Base-by-base conservation (phyloP, 1,284 basidiomycete species). In the Polyporus tsugae region DNA sequence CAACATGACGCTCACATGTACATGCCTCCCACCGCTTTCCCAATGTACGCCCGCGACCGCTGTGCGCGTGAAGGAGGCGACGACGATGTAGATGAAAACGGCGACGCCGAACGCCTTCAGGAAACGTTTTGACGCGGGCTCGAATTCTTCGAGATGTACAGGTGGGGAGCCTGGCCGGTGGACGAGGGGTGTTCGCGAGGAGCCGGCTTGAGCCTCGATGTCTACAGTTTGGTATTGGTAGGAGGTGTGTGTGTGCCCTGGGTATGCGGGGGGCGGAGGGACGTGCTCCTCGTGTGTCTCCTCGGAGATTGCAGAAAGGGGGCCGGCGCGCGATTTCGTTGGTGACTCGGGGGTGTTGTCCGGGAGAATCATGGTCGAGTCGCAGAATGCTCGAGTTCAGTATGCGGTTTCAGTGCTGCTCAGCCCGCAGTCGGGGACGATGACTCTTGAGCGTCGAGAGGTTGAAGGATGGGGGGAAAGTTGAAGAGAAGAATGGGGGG, bases 71-170 rank as follows among this genome's bases (percentile, higher is more conserved):
- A 78, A 70, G 2, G 73, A 68, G 7, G 64, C 77, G 1, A 75
- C 19, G 7, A 74, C 52, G 17, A 75, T 1, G 69, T 73, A 80
- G 17, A 80, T 75, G 19, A 77, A 60, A 7, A 75, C 1, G 6
- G 78, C 79, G 19, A 77, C 57, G 0, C 65, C 68, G 36, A 79
- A 72, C 0, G 79, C 78, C 59, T 75, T 76, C 55, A 76, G 38
- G 66, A 80, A 80, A 17, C 79, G 69, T 62, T 49, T 66, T 11
- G 63, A 62, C 1, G 78, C 74, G 0, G 70, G 67, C 49, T 76
- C 75, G 6, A 63, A 60, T 17, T 53, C 59, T 55, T 65, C 64
- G 33, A 66, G 64, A 25, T 58, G 53, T 17, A 36, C 41, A 1
- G 39, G 64, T 11, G 46, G 44, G 10, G 22, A n/a, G 19, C 19